Evolutionary conservation across 306 rosid genomes (phyloP).

Genomic region (Corylus heterophylla): DNA sequence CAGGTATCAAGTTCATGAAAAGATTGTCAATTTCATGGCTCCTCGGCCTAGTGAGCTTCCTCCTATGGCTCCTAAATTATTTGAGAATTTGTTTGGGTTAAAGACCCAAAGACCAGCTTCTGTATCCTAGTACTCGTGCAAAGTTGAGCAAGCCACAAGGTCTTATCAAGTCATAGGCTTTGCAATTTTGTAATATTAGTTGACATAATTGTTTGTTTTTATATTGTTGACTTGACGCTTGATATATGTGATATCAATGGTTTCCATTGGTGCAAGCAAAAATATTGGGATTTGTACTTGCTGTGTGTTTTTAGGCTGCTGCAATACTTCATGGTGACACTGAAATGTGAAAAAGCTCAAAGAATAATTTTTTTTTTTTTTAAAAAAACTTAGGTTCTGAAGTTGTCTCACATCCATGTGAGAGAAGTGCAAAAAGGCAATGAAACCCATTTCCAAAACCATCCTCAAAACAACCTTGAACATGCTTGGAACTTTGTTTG

Average conservation of each 20-base stretch:
- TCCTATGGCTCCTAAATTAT: slow-evolving; percentile 56
- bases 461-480: too few species aligned
- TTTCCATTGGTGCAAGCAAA: too few species aligned
- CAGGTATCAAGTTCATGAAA: slow-evolving; percentile 87
- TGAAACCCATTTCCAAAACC: too few species aligned
- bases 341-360: too few species aligned
- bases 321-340: too few species aligned
- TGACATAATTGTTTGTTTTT: neutral
- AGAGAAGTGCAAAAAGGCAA: too few species aligned
- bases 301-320: too few species aligned
- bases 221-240: neutral
- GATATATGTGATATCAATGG: neutral
- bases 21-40: slow-evolving; percentile 82
- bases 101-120: slow-evolving; percentile 49
- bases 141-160: slow-evolving; percentile 1
- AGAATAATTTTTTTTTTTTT: too few species aligned
- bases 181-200: slow-evolving; percentile 17
- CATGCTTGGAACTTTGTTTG: too few species aligned
- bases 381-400: too few species aligned
- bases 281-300: too few species aligned
- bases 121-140: slow-evolving; percentile 30
- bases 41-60: slow-evolving; percentile 54
- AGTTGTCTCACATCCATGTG: too few species aligned
- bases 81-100: slow-evolving; percentile 70
- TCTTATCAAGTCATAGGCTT: neutral